Evolutionary conservation across 805 yeast species (phyloP), one percentile per base, ranked within the genome.

Genomic region (Lipomyces orientalis): DNA sequence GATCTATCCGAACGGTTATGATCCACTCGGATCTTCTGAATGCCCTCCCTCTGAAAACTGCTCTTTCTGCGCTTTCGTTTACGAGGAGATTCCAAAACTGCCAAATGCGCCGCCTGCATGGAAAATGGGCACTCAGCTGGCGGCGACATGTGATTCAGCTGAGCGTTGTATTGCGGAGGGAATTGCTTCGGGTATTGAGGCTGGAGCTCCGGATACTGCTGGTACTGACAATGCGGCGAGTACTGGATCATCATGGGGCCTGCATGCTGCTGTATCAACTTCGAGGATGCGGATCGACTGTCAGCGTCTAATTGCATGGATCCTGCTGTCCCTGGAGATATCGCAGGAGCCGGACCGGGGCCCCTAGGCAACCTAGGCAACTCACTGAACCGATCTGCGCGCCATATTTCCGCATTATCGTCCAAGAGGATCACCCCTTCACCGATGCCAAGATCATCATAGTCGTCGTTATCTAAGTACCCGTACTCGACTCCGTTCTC

Each of bases 361-460:
- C n/a, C 10, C 22, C n/a, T n/a, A 12, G 49, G 16, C 10, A 16
- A 6, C 22, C n/a, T n/a, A 12, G 49, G 16, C 10, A 16, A 6
- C 10, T 43, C 49, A n/a, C 8, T 19, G 9, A 43, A 16, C 49
- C 49, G 55, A 10, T 52, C 55, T 12, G 55, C 55, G 16, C 64
- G 57, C 59, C 57, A 51, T 5, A 60, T 12, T n/a, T 34, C 57
- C 29, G 64, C 64, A 33, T 64, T 65, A n/a, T 65, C 68, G 39
- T 65, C 68, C 33, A 65, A 60, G 29, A 65, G 37, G 33, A 22
- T 19, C 35, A 29, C 39, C 19, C 58, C 43, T 35, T 61, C 64
- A 33, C 64, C 68, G 37, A 65, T 55, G 31, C 68, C 68, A 22
- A 56, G 61, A 46, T 65, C 68, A 22, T 65, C 68, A 60, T 65